Percentiles rank a stretch among this genome's conserved stretches.
These are phyloP conservation scores for Pseudogymnoascus sp. DNA, from an alignment of 2,329 filamentous ascomycete species.

Conservation along the genomic window DNA sequence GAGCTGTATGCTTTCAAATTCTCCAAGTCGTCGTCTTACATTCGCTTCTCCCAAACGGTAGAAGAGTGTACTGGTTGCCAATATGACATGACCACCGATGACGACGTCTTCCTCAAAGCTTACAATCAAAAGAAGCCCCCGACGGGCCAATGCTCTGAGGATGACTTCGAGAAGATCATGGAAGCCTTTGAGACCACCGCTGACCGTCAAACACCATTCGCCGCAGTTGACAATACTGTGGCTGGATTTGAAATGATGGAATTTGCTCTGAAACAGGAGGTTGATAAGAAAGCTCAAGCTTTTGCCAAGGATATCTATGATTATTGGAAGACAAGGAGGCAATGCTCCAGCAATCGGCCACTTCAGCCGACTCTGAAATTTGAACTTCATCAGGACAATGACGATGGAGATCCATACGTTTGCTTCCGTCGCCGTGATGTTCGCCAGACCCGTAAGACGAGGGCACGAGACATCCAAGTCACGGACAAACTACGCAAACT, in stretches of 20 bases:
- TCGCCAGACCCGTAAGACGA: conserved; percentile 87
- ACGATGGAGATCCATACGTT: conserved; percentile 94
- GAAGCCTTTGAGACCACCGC: conserved; percentile 88
- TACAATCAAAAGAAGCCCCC: conserved; percentile 70
- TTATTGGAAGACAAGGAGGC: conserved; percentile 72
- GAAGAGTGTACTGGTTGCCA: conserved; percentile 85
- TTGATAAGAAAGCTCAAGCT: conserved; percentile 37
- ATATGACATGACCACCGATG: conserved; percentile 92
- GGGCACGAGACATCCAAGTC: conserved; percentile 86
- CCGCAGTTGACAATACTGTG: conserved; percentile 79
- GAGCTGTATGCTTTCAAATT: conserved; percentile 74
- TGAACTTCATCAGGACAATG: conserved; percentile 86
- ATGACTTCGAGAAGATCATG: conserved; percentile 91
- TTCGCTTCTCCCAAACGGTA: conserved; percentile 95
- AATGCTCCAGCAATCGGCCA: conserved; percentile 57
- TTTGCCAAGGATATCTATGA: conserved; percentile 76
- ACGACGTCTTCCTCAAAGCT: conserved; percentile 73
- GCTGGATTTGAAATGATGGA: conserved; percentile 71
- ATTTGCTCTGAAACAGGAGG: conserved; percentile 48
- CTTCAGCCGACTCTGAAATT: conserved; percentile 80
- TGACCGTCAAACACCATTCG: conserved; percentile 75
- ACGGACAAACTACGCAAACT: conserved; percentile 90
- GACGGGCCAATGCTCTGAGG: conserved; percentile 64
- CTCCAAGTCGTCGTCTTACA: conserved; percentile 82
- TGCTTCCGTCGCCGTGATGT: conserved; percentile 95